These are phyloP conservation scores for Pseudodiploospora longispora DNA, from an alignment of 2,329 filamentous ascomycete species.

Conservation along the genomic window DNA sequence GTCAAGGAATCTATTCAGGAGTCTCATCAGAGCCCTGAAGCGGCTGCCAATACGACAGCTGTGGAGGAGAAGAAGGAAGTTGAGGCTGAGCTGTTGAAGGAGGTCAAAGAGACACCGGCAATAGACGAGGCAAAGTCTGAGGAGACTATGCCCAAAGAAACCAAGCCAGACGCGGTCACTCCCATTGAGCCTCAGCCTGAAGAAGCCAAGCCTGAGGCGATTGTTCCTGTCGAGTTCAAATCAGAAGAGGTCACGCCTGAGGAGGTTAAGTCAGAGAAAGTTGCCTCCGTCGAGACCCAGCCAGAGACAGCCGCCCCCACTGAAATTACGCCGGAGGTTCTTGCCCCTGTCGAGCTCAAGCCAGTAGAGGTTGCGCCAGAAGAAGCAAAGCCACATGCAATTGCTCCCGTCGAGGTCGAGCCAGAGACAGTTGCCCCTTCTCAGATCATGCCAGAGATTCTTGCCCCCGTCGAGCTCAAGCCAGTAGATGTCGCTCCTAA, in stretches of 20 bases:
- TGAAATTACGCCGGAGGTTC: too few relatives aligned
- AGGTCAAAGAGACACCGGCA: constrained; percentile 41
- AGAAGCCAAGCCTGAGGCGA: constrained; percentile 11
- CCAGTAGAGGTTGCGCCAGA: too few relatives aligned
- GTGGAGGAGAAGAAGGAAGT: constrained; percentile 68
- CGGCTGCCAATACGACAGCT: constrained; percentile 57
- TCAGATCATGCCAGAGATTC: too few relatives aligned
- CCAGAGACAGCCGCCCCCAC: neutral
- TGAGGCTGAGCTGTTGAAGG: constrained; percentile 64
- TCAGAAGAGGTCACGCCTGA: constrained; percentile 9
- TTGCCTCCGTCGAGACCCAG: neutral
- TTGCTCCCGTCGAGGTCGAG: too few relatives aligned
- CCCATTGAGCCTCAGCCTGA: constrained; percentile 12
- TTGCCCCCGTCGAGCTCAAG: too few relatives aligned
- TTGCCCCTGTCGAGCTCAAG: too few relatives aligned
- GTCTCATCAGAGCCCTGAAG: constrained; percentile 59
- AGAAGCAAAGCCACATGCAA: too few relatives aligned
- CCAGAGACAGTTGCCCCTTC: too few relatives aligned
- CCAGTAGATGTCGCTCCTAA: constrained; percentile 3
- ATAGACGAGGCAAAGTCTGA: constrained; percentile 20
- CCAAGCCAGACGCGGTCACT: constrained; percentile 10
- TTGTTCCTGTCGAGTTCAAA: constrained; percentile 13
- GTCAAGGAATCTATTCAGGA: constrained; percentile 51
- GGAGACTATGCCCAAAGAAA: neutral
- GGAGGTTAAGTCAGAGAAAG: constrained; percentile 6